Percentiles rank a stretch among this genome's conserved stretches.
Evolutionary conservation across 2,329 filamentous ascomycete species (phyloP).

Genomic region (Alternaria solani): DNA sequence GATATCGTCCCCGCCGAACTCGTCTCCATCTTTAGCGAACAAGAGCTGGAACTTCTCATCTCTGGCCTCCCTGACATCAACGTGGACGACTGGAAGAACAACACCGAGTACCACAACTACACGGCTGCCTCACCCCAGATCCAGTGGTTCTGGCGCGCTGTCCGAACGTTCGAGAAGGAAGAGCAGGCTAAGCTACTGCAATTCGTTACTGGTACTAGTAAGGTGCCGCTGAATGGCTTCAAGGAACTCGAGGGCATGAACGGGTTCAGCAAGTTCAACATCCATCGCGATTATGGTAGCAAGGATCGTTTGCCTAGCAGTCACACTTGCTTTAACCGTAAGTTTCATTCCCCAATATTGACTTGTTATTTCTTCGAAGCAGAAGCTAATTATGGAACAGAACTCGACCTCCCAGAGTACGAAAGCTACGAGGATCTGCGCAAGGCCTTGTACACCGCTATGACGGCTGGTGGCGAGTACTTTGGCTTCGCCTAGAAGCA

Average conservation of each 20-base stretch:
- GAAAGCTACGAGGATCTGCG: conserved; percentile 93
- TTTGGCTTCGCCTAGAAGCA: conserved; percentile 89
- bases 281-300: conserved; percentile 95
- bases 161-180: conserved; percentile 98
- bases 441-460: conserved; percentile 89
- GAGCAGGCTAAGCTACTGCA: conserved; percentile 96
- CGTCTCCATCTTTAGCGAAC: conserved; percentile 97
- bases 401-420: conserved; percentile 98
- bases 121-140: conserved; percentile 93
- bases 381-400: conserved; percentile 61
- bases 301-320: conserved; percentile 95
- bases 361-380: background rate
- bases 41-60: conserved; percentile 94
- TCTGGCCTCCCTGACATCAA: conserved; percentile 97
- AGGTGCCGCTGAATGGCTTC: conserved; percentile 97
- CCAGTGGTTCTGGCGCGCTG: conserved; percentile 99
- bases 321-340: conserved; percentile 99
- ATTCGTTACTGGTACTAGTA: conserved; percentile 97
- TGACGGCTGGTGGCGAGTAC: conserved; percentile 96
- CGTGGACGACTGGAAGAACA: conserved; percentile 98
- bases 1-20: conserved; percentile 96
- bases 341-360: conserved; percentile 55
- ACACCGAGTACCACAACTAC: conserved; percentile 99
- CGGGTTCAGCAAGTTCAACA: conserved; percentile 96
- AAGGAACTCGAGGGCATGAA: conserved; percentile 99